phyloP scores from a whole-genome alignment of 768 basidiomycete species.

The Gautieria morchelliformis region DNA sequence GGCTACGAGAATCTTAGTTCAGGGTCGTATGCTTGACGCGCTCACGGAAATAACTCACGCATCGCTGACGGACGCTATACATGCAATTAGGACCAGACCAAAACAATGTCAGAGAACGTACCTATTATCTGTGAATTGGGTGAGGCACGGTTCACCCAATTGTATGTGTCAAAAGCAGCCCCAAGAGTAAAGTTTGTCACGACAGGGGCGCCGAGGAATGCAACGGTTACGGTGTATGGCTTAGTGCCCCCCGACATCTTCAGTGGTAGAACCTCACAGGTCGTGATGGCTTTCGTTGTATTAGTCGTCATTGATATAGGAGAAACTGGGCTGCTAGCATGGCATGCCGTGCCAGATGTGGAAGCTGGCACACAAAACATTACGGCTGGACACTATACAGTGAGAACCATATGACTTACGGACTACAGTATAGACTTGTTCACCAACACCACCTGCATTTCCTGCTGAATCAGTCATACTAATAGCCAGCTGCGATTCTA shows the following conservation, averaged over 20 bases:
- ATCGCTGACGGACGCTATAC: constrained; percentile 31
- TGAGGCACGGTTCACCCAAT: constrained; percentile 33
- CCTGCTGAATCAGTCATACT: constrained; percentile 36
- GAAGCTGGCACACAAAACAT: neutral
- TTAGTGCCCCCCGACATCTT: constrained; percentile 33
- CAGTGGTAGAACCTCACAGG: constrained; percentile 40
- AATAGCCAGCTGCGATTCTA: constrained; percentile 36
- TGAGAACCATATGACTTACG: neutral
- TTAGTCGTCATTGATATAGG: constrained; percentile 4
- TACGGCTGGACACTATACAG: neutral
- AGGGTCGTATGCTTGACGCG: neutral
- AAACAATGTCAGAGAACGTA: constrained; percentile 15
- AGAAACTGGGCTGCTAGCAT: constrained; percentile 28
- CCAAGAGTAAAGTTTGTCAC: constrained; percentile 35
- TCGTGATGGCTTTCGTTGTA: constrained; percentile 18
- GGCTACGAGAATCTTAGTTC: neutral
- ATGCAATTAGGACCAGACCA: neutral
- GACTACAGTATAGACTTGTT: constrained; percentile 3
- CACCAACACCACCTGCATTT: constrained; percentile 31
- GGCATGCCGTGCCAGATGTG: constrained; percentile 22
- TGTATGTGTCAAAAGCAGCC: constrained; percentile 27
- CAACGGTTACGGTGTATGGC: constrained; percentile 36
- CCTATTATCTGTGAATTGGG: constrained; percentile 31
- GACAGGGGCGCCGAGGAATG: constrained; percentile 26
- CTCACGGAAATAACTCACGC: constrained; percentile 25